Evolutionary conservation across 164 flowering plant species (phyloP).

Genomic region (Chloranthus sessilifolius): DNA sequence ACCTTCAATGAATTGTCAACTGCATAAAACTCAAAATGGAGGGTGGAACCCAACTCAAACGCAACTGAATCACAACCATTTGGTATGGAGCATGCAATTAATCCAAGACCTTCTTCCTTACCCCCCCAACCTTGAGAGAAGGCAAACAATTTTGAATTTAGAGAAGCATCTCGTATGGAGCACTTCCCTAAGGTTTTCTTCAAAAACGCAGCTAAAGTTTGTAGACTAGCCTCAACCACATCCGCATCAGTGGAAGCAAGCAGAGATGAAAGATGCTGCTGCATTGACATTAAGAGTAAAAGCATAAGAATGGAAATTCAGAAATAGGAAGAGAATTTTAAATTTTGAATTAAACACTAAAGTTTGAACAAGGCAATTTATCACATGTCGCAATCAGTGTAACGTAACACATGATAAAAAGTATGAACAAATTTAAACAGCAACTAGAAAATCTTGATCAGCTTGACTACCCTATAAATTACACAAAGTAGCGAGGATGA

Average conservation of each 20-base stretch:
- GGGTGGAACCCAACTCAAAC: slow-evolving; percentile 61
- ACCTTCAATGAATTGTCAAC: slow-evolving; percentile 35
- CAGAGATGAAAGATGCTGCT: slow-evolving; percentile 81
- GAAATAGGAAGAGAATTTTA: no score
- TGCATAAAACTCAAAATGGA: slow-evolving; percentile 89
- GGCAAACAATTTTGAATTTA: slow-evolving; percentile 68
- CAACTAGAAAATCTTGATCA: no score
- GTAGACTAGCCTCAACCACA: slow-evolving; percentile 82
- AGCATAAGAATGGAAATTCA: slow-evolving; percentile 1
- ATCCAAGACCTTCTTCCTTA: slow-evolving; percentile 92
- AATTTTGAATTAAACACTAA: no score
- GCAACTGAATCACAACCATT: slow-evolving; percentile 56
- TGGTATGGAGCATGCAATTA: slow-evolving; percentile 59
- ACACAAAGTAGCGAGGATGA: no score
- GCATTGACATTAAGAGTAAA: slow-evolving; percentile 24
- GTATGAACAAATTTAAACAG: no score
- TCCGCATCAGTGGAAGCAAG: slow-evolving; percentile 92
- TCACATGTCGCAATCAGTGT: no score
- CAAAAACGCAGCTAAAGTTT: slow-evolving; percentile 79
- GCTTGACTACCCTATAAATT: no score
- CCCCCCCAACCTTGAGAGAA: slow-evolving; percentile 99
- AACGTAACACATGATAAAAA: no score
- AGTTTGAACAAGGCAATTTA: no score
- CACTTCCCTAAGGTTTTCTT: slow-evolving; percentile 77
- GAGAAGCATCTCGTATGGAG: slow-evolving; percentile 54